Evolutionary conservation across 495 filamentous ascomycete species (phyloP).

Genomic region (Physcia stellaris): DNA sequence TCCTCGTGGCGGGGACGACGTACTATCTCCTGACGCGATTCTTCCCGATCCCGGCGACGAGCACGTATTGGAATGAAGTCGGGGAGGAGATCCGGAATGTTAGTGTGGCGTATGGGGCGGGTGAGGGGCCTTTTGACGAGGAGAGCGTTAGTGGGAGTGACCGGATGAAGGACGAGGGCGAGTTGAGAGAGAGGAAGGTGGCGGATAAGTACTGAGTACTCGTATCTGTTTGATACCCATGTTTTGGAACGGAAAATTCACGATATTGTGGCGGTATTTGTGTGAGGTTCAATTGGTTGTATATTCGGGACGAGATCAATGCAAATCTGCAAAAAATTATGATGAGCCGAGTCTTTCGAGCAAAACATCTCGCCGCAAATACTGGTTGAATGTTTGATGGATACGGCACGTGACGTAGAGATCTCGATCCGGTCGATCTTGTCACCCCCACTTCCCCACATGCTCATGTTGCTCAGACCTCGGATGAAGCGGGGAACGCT

Average conservation of each 20-base stretch:
- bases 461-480: too few relatives aligned
- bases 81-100: conserved; percentile 17
- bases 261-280: not conserved
- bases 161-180: conserved; percentile 32
- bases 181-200: conserved; percentile 31
- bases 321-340: too few relatives aligned
- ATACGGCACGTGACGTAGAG: too few relatives aligned
- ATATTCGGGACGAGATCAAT: too few relatives aligned
- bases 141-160: conserved; percentile 12
- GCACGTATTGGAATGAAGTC: conserved; percentile 70
- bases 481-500: too few relatives aligned
- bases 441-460: too few relatives aligned
- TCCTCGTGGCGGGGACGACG: conserved; percentile 50
- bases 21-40: conserved; percentile 59
- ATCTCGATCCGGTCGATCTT: too few relatives aligned
- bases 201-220: not conserved
- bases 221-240: not conserved
- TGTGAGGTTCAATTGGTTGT: too few relatives aligned
- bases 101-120: conserved; percentile 15
- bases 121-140: conserved; percentile 9
- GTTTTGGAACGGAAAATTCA: not conserved
- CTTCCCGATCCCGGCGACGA: conserved; percentile 61
- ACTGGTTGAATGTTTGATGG: too few relatives aligned
- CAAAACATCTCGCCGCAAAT: too few relatives aligned
- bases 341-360: too few relatives aligned